Evolutionary conservation across 176 grass and related monocot species (phyloP).

Genomic region (Raddia guianensis): DNA sequence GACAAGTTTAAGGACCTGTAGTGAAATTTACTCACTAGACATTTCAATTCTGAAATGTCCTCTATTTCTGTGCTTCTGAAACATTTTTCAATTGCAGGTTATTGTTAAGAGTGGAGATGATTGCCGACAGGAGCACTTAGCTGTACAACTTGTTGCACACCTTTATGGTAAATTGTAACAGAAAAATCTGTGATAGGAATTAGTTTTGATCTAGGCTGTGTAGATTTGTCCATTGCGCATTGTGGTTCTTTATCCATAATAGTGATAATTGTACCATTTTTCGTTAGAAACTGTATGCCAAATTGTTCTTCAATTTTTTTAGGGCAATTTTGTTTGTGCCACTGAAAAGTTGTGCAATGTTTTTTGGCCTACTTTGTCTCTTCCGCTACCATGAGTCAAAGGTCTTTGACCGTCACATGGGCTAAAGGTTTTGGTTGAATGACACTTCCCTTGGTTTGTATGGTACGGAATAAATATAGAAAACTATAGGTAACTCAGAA

Average conservation of each 20-base stretch:
- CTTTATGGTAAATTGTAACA: constrained; percentile 72
- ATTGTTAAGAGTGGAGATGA: constrained; percentile 99
- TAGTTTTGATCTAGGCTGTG: not conserved
- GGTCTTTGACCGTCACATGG: no score
- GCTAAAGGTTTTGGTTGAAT: no score
- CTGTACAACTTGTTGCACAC: constrained; percentile 98
- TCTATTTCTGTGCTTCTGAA: constrained; percentile 25
- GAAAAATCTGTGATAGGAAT: not conserved
- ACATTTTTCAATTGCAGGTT: constrained; percentile 52
- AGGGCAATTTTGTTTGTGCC: no score
- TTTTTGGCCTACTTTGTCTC: no score
- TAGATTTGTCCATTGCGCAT: not conserved
- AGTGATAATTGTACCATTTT: not conserved
- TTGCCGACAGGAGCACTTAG: constrained; percentile 96
- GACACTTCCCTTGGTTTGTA: no score
- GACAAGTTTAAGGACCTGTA: no score
- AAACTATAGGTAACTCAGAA: no score
- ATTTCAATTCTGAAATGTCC: constrained; percentile 25
- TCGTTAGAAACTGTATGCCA: not conserved
- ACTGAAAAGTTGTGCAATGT: no score
- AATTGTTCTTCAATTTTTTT: not conserved
- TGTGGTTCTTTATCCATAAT: not conserved
- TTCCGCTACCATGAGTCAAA: no score
- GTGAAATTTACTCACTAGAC: not conserved
- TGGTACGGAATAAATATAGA: no score